Evolutionary conservation across 148 eudicot species (phyloP).

Genomic region (Fagopyrum esculentum): DNA sequence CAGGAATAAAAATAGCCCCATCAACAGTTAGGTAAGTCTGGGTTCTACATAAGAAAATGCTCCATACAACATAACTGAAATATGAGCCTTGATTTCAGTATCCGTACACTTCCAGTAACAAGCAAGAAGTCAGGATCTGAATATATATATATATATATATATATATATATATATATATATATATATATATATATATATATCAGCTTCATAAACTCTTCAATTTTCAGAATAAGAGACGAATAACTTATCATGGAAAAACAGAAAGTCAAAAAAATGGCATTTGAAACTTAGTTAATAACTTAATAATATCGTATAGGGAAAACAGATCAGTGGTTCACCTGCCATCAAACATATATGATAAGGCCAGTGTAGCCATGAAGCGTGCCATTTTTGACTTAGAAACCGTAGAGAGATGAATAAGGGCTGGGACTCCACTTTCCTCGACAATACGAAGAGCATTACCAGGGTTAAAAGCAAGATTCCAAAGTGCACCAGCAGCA

Average conservation of each 20-base stretch:
- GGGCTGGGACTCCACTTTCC: conserved; percentile 87
- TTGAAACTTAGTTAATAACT: neutral
- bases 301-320: conserved; percentile 2
- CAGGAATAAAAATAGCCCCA: neutral
- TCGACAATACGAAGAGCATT: conserved; percentile 92
- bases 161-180: neutral
- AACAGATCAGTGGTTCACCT: conserved; percentile 35
- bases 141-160: neutral
- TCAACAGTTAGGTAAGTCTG: neutral
- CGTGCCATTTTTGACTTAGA: conserved; percentile 96
- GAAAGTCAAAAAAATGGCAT: neutral
- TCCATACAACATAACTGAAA: neutral
- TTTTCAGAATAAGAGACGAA: neutral
- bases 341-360: conserved; percentile 95
- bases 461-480: conserved; percentile 87
- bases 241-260: neutral
- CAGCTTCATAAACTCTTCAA: neutral
- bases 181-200: neutral
- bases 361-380: conserved; percentile 94
- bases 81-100: neutral
- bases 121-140: neutral
- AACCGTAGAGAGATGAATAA: conserved; percentile 75
- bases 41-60: neutral
- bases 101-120: conserved; percentile 1
- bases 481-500: conserved; percentile 99